Percentiles rank a stretch among this genome's conserved stretches.
phyloP scores from a whole-genome alignment of 2,329 filamentous ascomycete species.

The Pseudogymnoascus sp. region DNA sequence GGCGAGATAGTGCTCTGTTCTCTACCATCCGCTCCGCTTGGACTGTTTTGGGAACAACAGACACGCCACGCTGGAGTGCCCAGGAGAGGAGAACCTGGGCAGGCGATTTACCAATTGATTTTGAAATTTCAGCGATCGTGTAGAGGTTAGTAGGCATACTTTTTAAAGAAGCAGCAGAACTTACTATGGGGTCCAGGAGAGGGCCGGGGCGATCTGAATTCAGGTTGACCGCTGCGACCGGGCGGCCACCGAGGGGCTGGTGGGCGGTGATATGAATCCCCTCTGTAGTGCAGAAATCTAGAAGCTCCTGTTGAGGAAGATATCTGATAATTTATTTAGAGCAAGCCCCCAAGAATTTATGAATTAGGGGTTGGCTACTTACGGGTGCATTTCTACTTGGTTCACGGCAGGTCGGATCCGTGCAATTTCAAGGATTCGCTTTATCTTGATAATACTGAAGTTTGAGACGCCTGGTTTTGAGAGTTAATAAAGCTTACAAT shows the following conservation, averaged over 20 bases:
- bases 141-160: neutral
- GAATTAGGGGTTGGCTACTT: slow-evolving; percentile 35
- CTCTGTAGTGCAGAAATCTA: slow-evolving; percentile 58
- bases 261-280: slow-evolving; percentile 42
- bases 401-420: slow-evolving; percentile 41
- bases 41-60: slow-evolving; percentile 44
- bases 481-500: neutral
- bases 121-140: slow-evolving; percentile 34
- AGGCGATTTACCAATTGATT: slow-evolving; percentile 34
- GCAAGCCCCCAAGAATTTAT: neutral
- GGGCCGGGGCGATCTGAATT: neutral
- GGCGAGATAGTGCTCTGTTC: neutral
- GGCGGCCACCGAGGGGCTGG: neutral
- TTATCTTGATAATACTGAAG: slow-evolving; percentile 37
- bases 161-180: neutral
- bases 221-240: neutral
- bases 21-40: slow-evolving; percentile 26
- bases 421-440: slow-evolving; percentile 34
- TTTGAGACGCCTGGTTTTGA: slow-evolving; percentile 47
- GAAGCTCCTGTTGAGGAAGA: slow-evolving; percentile 60
- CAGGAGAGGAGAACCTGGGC: slow-evolving; percentile 41
- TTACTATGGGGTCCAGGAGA: neutral
- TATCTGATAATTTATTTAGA: neutral
- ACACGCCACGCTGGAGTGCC: slow-evolving; percentile 39
- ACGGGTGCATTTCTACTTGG: slow-evolving; percentile 62